Evolutionary conservation across 805 yeast species (phyloP).

Genomic region (Candida peoriensis): DNA sequence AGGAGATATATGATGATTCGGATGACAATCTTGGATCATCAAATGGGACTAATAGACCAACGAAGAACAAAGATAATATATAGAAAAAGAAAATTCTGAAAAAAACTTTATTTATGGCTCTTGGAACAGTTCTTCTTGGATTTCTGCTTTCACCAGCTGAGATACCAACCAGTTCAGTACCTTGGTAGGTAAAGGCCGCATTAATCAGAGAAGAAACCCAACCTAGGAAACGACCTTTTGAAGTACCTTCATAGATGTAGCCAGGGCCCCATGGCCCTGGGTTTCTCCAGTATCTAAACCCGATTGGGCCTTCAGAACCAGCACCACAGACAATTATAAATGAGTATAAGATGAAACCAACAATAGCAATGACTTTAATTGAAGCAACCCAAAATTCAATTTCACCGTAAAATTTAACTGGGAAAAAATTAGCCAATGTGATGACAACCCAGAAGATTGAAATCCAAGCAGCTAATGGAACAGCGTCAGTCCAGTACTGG

Average conservation of each 20-base stretch:
- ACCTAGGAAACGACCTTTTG: conserved; percentile 60
- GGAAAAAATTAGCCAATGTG: conserved; percentile 52
- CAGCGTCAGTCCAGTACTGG: conserved; percentile 60
- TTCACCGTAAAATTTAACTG: conserved; percentile 70
- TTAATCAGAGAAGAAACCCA: conserved; percentile 66
- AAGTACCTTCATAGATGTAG: conserved; percentile 38
- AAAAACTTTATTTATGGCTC: conserved; percentile 65
- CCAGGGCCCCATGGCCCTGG: conserved; percentile 78
- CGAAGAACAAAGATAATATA: conserved; percentile 58
- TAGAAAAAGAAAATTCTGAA: conserved; percentile 63
- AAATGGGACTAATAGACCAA: conserved; percentile 63
- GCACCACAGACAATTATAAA: conserved; percentile 74
- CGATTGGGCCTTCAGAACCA: conserved; percentile 62
- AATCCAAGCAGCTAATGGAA: conserved; percentile 72
- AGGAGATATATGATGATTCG: conserved; percentile 36
- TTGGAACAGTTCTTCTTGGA: conserved; percentile 47
- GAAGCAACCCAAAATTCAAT: conserved; percentile 71
- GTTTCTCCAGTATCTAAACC: conserved; percentile 76
- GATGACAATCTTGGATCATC: conserved; percentile 50
- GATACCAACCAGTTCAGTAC: conserved; percentile 72
- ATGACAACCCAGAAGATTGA: conserved; percentile 59
- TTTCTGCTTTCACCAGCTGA: conserved; percentile 70
- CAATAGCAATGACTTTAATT: conserved; percentile 60
- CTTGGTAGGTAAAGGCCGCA: conserved; percentile 77
- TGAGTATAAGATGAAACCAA: conserved; percentile 65